phyloP scores from a whole-genome alignment of 345 rosid genomes.

The Psidium guajava region DNA sequence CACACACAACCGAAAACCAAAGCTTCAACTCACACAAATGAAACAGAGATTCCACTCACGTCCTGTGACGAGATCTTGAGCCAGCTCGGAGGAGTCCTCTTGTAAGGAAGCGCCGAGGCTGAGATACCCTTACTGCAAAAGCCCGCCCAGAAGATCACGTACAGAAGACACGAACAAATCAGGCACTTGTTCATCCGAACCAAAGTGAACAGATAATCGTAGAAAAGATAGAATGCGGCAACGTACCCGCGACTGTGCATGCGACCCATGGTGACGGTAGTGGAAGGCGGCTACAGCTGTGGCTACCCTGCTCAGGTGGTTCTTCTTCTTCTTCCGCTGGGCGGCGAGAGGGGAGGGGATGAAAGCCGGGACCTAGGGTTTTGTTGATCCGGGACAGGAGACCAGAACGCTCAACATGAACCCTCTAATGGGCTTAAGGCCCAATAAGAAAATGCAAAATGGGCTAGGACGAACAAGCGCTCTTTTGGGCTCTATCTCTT shows the following conservation, averaged over 20 bases:
- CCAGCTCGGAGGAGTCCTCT: conserved; percentile 40
- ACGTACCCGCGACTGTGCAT: conserved; percentile 12
- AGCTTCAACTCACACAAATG: too few relatives aligned
- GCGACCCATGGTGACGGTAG: not conserved
- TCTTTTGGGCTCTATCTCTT: not conserved
- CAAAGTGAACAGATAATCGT: not conserved
- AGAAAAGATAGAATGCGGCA: not conserved
- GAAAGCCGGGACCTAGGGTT: not conserved
- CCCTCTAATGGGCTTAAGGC: conserved; percentile 27
- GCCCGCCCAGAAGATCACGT: not conserved
- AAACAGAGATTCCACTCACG: not conserved
- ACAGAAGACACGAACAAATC: not conserved
- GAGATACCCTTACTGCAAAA: conserved; percentile 12
- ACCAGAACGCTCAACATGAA: not conserved
- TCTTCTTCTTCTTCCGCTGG: not conserved
- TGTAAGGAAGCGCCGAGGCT: conserved; percentile 12
- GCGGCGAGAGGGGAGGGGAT: not conserved
- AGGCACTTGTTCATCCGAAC: not conserved
- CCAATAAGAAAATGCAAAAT: conserved; percentile 17
- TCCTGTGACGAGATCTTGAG: conserved; percentile 40
- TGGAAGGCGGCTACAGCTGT: not conserved
- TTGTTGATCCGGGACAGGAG: too few relatives aligned
- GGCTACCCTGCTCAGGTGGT: not conserved
- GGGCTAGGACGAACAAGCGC: not conserved
- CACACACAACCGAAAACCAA: too few relatives aligned